Evolutionary conservation across 306 rosid species (phyloP), one percentile per base, ranked within the genome.

Genomic region (Fagus crenata): DNA sequence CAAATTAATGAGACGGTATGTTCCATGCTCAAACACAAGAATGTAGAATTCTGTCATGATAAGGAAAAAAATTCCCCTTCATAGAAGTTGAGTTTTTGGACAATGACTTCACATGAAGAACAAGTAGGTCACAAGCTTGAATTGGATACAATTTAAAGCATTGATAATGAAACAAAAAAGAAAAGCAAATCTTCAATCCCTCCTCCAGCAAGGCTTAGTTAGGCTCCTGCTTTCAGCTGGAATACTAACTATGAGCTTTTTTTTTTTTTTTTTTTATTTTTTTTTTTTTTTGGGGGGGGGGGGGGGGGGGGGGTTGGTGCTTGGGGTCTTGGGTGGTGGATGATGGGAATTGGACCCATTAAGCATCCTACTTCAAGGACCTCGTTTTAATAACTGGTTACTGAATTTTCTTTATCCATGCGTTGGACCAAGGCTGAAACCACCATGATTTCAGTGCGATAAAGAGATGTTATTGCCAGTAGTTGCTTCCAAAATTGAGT

Each of bases 1-100:
- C 86, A 86, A 42, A 87, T 84, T 79, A 86, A 82, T 80, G 92
- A 82, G 93, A 90, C 82, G 97, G 99, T 96, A 92, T 85, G 93
- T 84, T 75, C 84, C 75, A 72, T 77, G 73, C 76, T 81, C 82
- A 79, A 74, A 76, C 71, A 74, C 72, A 33, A 77, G 75, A 68
- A 77, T 56, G 56, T 82, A 41, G 80, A 75, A 69, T 74, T 79
- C 55, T 69, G 51, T 56, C 65, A 31, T 75, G 78, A 76, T 63
- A 61, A 36, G 69, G 82, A 64, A 49, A 70, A 69, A 43, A 36
- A 40, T 56, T 81, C 32, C 35, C 51, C 63, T 61, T 18, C 81
- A 31, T 64, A 73, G 73, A 79, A 78, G 70, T 76, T 49, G 39
- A 63, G 77, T 68, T 78, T 49, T 76, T 68, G 79, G 31, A 12